Base-by-base conservation (phyloP, 176 grass and related monocot genomes). In the Eremochloa ophiuroides region DNA sequence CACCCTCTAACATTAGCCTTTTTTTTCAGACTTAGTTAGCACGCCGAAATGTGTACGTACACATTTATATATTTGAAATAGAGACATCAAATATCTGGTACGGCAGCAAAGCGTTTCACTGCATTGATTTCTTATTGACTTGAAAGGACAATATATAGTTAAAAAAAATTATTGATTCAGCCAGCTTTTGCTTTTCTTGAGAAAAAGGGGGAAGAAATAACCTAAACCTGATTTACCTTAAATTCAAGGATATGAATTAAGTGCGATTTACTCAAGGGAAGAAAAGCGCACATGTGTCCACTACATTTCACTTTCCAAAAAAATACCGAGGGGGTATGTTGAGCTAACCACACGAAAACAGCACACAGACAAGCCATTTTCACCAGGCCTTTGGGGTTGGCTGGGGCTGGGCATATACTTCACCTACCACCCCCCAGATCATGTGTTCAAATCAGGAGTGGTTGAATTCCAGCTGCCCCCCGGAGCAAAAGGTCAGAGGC, bases 371-470 rank as follows among this genome's bases (percentile, higher is more conserved):
- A 14, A 18, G 7, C 48, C 20, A 25, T 30, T 42, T 41, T 62
- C 22, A 44, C 29, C 16, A 17, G 35, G 34, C 18, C 34, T 20
- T 15, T 38, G 74, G 50, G 4, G 43, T 76, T 48, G 28, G 46
- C 28, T 77, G 30, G 23, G 15, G 46, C 28, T 77, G 39, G 29
- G 15, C 30, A 74, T 66, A 22, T 62, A n/a, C 18, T 29, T 25
- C 71, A 81, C 82, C 85, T 25, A 88, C 73, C 78, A 27, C 41
- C 33, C 13, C 63, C 0, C 51, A 28, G 50, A 73, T 69, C 46
- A 42, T 59, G 51, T 80, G 73, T 87, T 81, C 63, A 83, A 77
- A 93, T 87, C 87, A 29, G 28, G 65, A 43, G 80, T 87, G 27
- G 84, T 81, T 93, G 82, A 38, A 73, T 25, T 75, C 66, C 72